Percentiles rank a stretch among this genome's conserved stretches.
phyloP scores from a whole-genome alignment of 192 early-diverging fungal genomes.

The Entrophospora sp. region DNA sequence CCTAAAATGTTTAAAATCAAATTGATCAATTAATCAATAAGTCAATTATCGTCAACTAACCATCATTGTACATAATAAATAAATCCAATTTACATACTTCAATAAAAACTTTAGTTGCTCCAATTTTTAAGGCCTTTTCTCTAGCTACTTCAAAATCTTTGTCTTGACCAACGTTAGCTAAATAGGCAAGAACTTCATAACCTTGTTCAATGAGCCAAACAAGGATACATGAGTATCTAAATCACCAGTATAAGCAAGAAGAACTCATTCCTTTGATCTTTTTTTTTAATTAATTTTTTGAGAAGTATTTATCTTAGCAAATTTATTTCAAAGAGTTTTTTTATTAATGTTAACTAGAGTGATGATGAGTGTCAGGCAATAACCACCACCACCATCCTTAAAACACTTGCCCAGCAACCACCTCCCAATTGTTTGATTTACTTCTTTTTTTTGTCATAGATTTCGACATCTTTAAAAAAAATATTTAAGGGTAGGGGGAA shows the following conservation, averaged over 20 bases:
- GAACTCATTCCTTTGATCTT: constrained; percentile 74
- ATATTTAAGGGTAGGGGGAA: no score
- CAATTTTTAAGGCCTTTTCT: constrained; percentile 86
- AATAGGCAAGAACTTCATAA: constrained; percentile 94
- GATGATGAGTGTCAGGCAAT: no score
- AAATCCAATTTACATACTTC: constrained; percentile 66
- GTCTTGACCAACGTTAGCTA: constrained; percentile 98
- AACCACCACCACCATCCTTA: no score
- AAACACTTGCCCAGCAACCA: no score
- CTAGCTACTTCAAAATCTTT: constrained; percentile 95
- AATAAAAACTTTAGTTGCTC: constrained; percentile 90
- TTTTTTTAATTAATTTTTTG: no score
- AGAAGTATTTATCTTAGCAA: no score
- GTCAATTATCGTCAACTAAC: not conserved
- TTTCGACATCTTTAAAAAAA: no score
- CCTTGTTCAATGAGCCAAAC: constrained; percentile 97
- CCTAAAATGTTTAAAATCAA: constrained; percentile 37
- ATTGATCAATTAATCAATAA: not conserved
- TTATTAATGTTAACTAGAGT: no score
- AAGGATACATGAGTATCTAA: constrained; percentile 98
- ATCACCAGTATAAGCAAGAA: constrained; percentile 95
- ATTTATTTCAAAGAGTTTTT: no score
- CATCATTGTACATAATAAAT: not conserved
- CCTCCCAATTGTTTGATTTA: no score
- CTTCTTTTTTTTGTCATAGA: no score